Evolutionary conservation across 2,329 filamentous ascomycete genomes (phyloP).

Genomic region (Exophiala xenobiotica): DNA sequence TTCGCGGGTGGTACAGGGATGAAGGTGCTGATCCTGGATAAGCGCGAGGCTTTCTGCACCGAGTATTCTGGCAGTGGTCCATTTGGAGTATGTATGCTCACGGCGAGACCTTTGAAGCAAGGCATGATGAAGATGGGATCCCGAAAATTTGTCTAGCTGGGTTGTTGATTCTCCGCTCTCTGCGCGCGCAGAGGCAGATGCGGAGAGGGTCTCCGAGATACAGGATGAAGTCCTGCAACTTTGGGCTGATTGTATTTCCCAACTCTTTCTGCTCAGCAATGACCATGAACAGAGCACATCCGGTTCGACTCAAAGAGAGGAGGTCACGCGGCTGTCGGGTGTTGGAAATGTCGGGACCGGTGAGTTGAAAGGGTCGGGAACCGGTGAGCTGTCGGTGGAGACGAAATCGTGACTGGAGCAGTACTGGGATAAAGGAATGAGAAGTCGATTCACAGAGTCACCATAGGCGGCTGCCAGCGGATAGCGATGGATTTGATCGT

Average conservation of each 20-base stretch:
- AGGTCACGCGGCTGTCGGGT: constrained; percentile 8
- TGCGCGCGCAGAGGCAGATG: constrained; percentile 17
- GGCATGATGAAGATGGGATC: constrained; percentile 58
- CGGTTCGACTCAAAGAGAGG: background rate
- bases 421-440: background rate
- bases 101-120: constrained; percentile 98
- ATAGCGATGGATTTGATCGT: too few species aligned
- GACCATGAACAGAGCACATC: background rate
- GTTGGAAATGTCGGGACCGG: constrained; percentile 2
- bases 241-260: constrained; percentile 1
- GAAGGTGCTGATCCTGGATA: constrained; percentile 92
- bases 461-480: too few species aligned
- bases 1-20: constrained; percentile 91
- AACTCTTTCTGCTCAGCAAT: constrained; percentile 9
- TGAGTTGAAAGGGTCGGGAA: constrained; percentile 11
- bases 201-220: constrained; percentile 14
- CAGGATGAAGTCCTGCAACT: background rate
- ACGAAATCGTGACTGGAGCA: background rate
- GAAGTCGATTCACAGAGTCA: too few species aligned
- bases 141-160: background rate
- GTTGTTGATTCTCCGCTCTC: constrained; percentile 21
- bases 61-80: constrained; percentile 87
- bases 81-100: constrained; percentile 84
- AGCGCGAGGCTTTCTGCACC: constrained; percentile 87
- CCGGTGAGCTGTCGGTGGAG: constrained; percentile 19